phyloP scores from a whole-genome alignment of 768 basidiomycete genomes.

The Rhodotorula diobovata region DNA sequence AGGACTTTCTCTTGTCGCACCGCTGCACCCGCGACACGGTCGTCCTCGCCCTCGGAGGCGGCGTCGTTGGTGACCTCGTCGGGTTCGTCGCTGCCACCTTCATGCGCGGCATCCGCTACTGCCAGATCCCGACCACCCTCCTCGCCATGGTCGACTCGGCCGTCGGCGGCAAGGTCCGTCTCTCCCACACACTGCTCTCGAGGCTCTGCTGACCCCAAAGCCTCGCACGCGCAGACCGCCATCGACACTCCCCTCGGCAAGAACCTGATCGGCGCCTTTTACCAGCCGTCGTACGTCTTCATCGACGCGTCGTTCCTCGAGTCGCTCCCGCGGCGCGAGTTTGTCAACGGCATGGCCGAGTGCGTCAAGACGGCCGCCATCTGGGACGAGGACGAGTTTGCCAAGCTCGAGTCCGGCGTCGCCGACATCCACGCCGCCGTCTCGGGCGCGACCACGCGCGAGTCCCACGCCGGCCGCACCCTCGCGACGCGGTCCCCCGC shows the following conservation, averaged over 20 bases:
- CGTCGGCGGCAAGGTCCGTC: slow-evolving; percentile 74
- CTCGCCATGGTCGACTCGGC: slow-evolving; percentile 98
- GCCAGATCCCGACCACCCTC: slow-evolving; percentile 92
- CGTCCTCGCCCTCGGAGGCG: slow-evolving; percentile 87
- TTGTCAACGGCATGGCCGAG: slow-evolving; percentile 99
- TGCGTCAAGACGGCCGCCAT: slow-evolving; percentile 99
- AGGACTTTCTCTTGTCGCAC: slow-evolving; percentile 83
- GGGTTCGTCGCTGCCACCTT: slow-evolving; percentile 90
- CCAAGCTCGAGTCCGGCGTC: slow-evolving; percentile 76
- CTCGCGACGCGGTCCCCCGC: slow-evolving; percentile 60
- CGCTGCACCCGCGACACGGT: slow-evolving; percentile 90
- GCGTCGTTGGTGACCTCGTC: slow-evolving; percentile 92
- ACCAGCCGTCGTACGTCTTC: slow-evolving; percentile 96
- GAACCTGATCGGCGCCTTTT: slow-evolving; percentile 96
- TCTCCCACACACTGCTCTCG: not conserved
- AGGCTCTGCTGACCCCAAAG: not conserved
- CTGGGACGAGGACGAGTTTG: slow-evolving; percentile 88
- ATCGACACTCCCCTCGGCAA: slow-evolving; percentile 98
- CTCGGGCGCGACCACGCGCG: slow-evolving; percentile 57
- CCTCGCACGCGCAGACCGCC: slow-evolving; percentile 58
- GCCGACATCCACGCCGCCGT: slow-evolving; percentile 79
- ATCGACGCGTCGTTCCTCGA: slow-evolving; percentile 95
- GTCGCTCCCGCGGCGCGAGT: slow-evolving; percentile 83
- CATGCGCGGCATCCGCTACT: slow-evolving; percentile 94
- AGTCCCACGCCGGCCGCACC: slow-evolving; percentile 53